Percentiles rank a stretch among this genome's conserved stretches.
Conservation (phyloP, 768 basidiomycete genomes). For the Boletus edulis region DNA sequence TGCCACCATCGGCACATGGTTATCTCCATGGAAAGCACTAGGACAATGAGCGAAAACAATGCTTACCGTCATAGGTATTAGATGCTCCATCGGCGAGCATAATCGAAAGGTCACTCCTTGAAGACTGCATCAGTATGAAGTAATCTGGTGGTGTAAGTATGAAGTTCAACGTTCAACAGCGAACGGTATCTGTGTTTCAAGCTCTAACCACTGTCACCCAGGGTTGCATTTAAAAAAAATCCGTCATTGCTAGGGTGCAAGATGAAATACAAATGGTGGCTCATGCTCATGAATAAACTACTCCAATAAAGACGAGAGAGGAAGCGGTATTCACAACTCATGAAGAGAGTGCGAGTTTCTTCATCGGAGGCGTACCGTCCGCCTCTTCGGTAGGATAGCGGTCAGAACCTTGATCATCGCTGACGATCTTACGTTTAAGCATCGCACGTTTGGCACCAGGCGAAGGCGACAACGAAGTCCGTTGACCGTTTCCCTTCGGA, state of each 20-base stretch:
- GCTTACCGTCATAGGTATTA: conserved; percentile 10
- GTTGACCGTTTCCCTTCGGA: conserved; percentile 31
- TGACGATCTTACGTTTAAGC: conserved; percentile 75
- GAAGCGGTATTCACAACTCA: conserved; percentile 16
- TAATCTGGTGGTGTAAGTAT: background rate
- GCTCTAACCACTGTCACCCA: too few species aligned
- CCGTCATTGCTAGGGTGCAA: conserved; percentile 9
- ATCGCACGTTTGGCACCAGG: conserved; percentile 54
- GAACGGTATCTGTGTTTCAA: too few species aligned
- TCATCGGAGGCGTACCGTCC: conserved; percentile 59
- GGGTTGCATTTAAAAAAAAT: background rate
- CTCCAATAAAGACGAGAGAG: conserved; percentile 29
- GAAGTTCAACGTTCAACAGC: too few species aligned
- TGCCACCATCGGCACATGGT: background rate
- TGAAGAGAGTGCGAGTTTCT: conserved; percentile 57
- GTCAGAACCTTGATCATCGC: conserved; percentile 39
- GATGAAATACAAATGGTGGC: conserved; percentile 25
- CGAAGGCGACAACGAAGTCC: conserved; percentile 46
- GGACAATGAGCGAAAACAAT: background rate
- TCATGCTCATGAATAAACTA: conserved; percentile 32
- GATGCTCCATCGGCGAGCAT: background rate
- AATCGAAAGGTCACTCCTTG: background rate
- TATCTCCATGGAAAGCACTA: background rate
- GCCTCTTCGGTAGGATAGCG: conserved; percentile 33
- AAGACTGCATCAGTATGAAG: conserved; percentile 4